Percentiles rank a stretch among this genome's conserved stretches.
These are phyloP conservation scores for Leccinellum luteum DNA, from an alignment of 768 basidiomycete species.

Conservation along the genomic window DNA sequence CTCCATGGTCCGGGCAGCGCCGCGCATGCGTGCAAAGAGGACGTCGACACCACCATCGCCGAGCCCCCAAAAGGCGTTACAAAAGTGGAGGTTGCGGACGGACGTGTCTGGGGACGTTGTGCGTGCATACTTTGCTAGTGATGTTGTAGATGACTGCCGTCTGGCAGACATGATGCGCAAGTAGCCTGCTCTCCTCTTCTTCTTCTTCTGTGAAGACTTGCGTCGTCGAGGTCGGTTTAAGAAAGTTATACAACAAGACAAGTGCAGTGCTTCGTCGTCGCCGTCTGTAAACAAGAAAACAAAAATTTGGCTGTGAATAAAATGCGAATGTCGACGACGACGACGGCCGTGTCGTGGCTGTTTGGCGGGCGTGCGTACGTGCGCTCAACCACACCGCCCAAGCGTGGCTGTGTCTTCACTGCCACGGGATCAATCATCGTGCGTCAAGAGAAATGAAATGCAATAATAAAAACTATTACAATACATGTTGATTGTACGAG, in stretches of 20 bases:
- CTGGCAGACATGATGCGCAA: constrained; percentile 59
- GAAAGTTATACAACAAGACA: constrained; percentile 14
- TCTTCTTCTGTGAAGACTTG: background rate
- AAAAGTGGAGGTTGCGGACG: constrained; percentile 74
- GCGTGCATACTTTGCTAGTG: constrained; percentile 67
- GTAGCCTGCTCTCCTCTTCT: background rate
- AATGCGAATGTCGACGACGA: background rate
- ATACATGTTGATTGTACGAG: background rate
- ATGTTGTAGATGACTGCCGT: constrained; percentile 80
- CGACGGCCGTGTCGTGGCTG: constrained; percentile 1
- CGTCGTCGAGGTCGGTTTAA: constrained; percentile 15
- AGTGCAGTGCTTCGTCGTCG: constrained; percentile 8
- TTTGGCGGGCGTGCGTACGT: constrained; percentile 4
- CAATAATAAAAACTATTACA: background rate
- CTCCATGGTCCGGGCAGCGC: constrained; percentile 81
- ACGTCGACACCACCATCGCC: constrained; percentile 89
- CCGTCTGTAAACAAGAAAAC: background rate
- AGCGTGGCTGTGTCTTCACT: constrained; percentile 17
- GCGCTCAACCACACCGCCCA: constrained; percentile 2
- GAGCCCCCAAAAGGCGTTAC: constrained; percentile 94
- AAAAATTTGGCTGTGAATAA: background rate
- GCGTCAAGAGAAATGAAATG: background rate
- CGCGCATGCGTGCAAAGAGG: constrained; percentile 85
- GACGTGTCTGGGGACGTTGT: constrained; percentile 44
- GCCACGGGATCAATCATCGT: constrained; percentile 1